Percentiles rank a stretch among this genome's conserved stretches.
Evolutionary conservation across 2,329 filamentous ascomycete genomes (phyloP).

Genomic region (Colletotrichum sp.): DNA sequence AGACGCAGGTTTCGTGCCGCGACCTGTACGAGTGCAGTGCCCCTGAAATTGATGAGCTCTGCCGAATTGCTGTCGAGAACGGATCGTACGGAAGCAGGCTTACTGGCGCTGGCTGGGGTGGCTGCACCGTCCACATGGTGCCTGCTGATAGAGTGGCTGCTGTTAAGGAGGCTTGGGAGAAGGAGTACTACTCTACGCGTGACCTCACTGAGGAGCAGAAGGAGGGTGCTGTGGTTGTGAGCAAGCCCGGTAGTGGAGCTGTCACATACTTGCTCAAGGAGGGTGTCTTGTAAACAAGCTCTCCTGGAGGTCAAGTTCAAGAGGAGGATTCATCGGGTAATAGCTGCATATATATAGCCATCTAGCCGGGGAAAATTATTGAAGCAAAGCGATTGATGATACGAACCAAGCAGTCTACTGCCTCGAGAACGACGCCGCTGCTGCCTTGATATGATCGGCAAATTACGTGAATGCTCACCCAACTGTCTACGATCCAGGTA

Average conservation of each 20-base stretch:
- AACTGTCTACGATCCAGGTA: not conserved
- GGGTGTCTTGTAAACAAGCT: conserved; percentile 9
- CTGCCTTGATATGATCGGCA: not conserved
- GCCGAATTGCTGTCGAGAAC: conserved; percentile 75
- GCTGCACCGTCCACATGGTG: conserved; percentile 93
- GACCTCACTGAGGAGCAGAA: conserved; percentile 72
- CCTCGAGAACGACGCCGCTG: not conserved
- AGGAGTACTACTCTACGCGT: conserved; percentile 81
- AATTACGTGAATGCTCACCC: not conserved
- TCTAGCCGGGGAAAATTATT: not conserved
- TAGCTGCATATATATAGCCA: not conserved
- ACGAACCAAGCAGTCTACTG: not conserved
- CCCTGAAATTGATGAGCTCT: conserved; percentile 89
- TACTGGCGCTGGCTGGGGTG: conserved; percentile 96
- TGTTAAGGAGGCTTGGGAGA: conserved; percentile 78
- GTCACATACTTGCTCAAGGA: conserved; percentile 52
- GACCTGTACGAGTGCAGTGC: conserved; percentile 92
- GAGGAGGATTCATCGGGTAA: not conserved
- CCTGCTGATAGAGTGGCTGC: conserved; percentile 80
- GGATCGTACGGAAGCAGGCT: conserved; percentile 86
- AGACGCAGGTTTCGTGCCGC: conserved; percentile 86
- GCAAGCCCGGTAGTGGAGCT: conserved; percentile 81
- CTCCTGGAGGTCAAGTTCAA: not conserved
- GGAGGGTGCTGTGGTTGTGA: conserved; percentile 83
- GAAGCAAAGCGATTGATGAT: not conserved